Percentiles rank a stretch among this genome's conserved stretches.
Conservation (phyloP, 1,139 yeast species). For the Arxiozyma bovina region DNA sequence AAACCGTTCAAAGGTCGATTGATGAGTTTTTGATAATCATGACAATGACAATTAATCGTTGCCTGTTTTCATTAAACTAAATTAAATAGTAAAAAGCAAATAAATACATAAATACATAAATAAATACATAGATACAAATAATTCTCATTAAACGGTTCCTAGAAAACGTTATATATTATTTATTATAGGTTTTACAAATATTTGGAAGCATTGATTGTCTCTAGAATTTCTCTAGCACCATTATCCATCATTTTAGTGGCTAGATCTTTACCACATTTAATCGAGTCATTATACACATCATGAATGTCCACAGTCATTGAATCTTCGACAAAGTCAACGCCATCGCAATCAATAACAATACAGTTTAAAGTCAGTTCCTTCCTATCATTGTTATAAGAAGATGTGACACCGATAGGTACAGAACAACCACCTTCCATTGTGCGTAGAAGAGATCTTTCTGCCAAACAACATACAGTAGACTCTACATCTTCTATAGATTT, state of each 20-base stretch:
- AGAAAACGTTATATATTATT: background rate
- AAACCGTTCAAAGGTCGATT: background rate
- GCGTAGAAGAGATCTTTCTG: slow-evolving; percentile 83
- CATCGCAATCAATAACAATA: slow-evolving; percentile 80
- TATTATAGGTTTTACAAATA: background rate
- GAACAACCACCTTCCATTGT: slow-evolving; percentile 95
- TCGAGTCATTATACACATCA: slow-evolving; percentile 50
- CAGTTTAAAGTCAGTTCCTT: slow-evolving; percentile 49
- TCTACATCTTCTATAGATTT: slow-evolving; percentile 55
- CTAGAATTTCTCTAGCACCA: slow-evolving; percentile 81
- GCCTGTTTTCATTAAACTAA: background rate
- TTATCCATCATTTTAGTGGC: slow-evolving; percentile 58
- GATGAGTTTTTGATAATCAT: background rate
- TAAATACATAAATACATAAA: background rate
- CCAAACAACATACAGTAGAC: slow-evolving; percentile 71
- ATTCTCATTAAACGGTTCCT: background rate
- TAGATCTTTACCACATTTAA: slow-evolving; percentile 55
- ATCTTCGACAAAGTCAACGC: slow-evolving; percentile 53
- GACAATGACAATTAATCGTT: too few relatives aligned
- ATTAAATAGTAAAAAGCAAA: background rate
- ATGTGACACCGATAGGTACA: slow-evolving; percentile 87
- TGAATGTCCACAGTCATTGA: slow-evolving; percentile 18
- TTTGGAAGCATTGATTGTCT: slow-evolving; percentile 62
- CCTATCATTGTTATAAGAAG: slow-evolving; percentile 43
- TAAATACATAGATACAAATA: background rate